Conservation (phyloP, 2,329 filamentous ascomycete genomes). For the Colletotrichum musicola region DNA sequence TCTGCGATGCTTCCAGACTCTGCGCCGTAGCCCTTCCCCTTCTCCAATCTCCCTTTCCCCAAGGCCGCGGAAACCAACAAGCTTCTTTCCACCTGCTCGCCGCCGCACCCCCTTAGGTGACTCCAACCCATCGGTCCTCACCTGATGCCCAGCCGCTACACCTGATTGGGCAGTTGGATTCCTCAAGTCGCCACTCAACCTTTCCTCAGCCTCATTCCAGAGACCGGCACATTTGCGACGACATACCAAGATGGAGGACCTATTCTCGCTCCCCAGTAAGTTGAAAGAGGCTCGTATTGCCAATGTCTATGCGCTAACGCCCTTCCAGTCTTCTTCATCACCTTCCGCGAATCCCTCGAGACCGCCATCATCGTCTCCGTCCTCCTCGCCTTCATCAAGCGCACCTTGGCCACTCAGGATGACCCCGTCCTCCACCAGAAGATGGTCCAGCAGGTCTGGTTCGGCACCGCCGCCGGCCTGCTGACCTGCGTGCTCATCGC, state of each 20-base stretch:
- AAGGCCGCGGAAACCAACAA: no score
- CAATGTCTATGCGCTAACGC: not conserved
- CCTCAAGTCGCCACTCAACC: slow-evolving; percentile 13
- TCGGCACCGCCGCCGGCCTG: slow-evolving; percentile 52
- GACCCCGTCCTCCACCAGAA: slow-evolving; percentile 67
- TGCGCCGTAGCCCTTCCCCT: not conserved
- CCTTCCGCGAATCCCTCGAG: slow-evolving; percentile 76
- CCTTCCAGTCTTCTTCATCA: slow-evolving; percentile 73
- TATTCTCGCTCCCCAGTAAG: slow-evolving; percentile 40
- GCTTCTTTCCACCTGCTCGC: not conserved
- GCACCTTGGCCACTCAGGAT: slow-evolving; percentile 67
- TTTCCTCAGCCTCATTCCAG: slow-evolving; percentile 17
- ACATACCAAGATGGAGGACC: slow-evolving; percentile 36
- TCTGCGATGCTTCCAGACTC: slow-evolving; percentile 7
- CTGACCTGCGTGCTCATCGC: slow-evolving; percentile 39
- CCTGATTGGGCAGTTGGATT: not conserved
- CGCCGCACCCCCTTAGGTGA: not conserved
- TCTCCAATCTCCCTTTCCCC: not conserved
- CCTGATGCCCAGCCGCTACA: not conserved
- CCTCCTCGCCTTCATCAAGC: slow-evolving; percentile 74
- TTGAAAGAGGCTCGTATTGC: not conserved
- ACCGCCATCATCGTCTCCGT: slow-evolving; percentile 76
- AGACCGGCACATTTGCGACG: not conserved
- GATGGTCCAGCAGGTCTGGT: slow-evolving; percentile 71
- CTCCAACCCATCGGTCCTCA: not conserved